Evolutionary conservation across 2,329 filamentous ascomycete species (phyloP).

Genomic region (Trichoderma semiorbis): DNA sequence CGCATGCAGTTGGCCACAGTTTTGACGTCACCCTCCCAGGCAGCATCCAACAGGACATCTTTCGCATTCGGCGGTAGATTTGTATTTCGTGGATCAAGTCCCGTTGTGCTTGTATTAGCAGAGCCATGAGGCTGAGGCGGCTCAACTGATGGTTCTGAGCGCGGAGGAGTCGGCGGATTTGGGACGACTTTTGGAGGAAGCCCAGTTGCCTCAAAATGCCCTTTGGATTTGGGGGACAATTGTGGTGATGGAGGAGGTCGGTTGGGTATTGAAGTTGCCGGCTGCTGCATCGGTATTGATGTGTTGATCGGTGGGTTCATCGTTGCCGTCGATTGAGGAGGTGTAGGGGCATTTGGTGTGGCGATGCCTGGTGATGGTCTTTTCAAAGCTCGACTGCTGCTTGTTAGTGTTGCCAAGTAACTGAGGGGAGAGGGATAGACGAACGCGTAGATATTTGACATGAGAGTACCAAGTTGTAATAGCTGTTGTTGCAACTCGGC

Average conservation of each 20-base stretch:
- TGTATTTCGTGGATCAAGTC: not conserved
- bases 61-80: constrained; percentile 18
- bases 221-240: not conserved
- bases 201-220: not conserved
- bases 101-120: not conserved
- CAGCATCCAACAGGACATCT: constrained; percentile 30
- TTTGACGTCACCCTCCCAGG: constrained; percentile 33
- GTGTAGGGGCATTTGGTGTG: constrained; percentile 3
- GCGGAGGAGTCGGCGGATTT: constrained; percentile 7
- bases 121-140: not conserved
- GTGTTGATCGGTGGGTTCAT: not conserved
- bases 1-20: constrained; percentile 26
- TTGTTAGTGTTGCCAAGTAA: not conserved
- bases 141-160: constrained; percentile 5
- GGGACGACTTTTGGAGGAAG: not conserved
- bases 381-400: constrained; percentile 27
- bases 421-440: constrained; percentile 7
- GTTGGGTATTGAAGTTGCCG: not conserved
- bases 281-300: not conserved
- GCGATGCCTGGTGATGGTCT: constrained; percentile 22
- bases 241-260: constrained; percentile 7
- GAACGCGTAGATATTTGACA: constrained; percentile 35
- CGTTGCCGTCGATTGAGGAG: not conserved
- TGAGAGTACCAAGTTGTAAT: constrained; percentile 27
- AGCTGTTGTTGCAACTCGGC: constrained; percentile 30